Base-by-base conservation (phyloP, 2,329 filamentous ascomycete genomes). In the Huntiella moniliformis region DNA sequence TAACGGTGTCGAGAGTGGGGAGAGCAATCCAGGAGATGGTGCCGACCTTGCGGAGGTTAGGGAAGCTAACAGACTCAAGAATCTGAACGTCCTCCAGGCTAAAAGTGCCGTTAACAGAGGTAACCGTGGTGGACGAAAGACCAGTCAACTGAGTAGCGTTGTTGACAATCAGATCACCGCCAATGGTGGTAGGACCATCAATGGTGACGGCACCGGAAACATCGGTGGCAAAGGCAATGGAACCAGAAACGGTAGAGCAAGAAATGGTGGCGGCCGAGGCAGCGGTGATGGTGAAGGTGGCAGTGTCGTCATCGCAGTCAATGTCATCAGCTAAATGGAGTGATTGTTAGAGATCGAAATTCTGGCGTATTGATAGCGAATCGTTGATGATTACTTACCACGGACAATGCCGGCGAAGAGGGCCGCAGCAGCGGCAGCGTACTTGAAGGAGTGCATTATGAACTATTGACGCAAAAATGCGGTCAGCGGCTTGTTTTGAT, bases 1-100 rank as follows among this genome's bases (percentile, higher is more conserved):
- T 63, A 33, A 72, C 55, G 38, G 55, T 54, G 49, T 63, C 72
- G 59, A 67, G 71, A 58, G 62, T 67, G 51, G 78, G 78, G 37
- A 95, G 74, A 54, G 81, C 80, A 49, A 71, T 66, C 71, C 82
- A 87, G 53, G 71, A 63, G 60, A 96, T 79, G 48, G 64, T 63
- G 53, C 73, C 71, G 51, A 92, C 77, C 32, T 64, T 64, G 51
- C 63, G 70, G 49, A 98, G 76, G 18, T 65, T 56, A 48, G 70
- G 64, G 65, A 94, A 78, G 53, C 63, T 67, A 50, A 96, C 67
- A 47, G 66, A 71, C 54, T 71, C 74, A 47, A 98, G 70, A 33
- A 74, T 65, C 51, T 78, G 82, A 47, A 85, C 67, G 53, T 74
- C 74, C 54, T 71, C 65, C 52, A 96, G 66, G 49, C 65, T 62